phyloP scores from a whole-genome alignment of 2,329 filamentous ascomycete species.

The Capronia americana region DNA sequence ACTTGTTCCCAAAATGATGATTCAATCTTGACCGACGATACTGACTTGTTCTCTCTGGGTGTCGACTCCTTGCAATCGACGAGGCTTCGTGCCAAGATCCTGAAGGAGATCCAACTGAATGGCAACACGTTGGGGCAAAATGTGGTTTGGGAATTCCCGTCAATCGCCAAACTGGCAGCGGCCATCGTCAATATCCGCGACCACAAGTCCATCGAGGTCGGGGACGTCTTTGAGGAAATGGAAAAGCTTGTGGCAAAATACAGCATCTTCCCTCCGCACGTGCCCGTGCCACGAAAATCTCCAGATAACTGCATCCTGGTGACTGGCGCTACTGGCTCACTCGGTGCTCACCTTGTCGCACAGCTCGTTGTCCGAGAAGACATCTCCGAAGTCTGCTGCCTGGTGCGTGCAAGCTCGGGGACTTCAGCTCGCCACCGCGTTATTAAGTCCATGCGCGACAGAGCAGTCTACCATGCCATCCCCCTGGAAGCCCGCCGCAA shows the following conservation, averaged over 20 bases:
- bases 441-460: constrained; percentile 49
- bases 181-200: constrained; percentile 36
- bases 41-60: constrained; percentile 65
- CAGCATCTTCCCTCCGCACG: constrained; percentile 43
- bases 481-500: constrained; percentile 42
- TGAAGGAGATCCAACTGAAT: constrained; percentile 58
- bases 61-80: constrained; percentile 67
- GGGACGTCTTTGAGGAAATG: constrained; percentile 54
- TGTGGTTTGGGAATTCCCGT: constrained; percentile 65
- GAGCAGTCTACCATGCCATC: constrained; percentile 31
- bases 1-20: constrained; percentile 33
- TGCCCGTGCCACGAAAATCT: constrained; percentile 35
- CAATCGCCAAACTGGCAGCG: constrained; percentile 53
- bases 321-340: constrained; percentile 70
- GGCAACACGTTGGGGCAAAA: constrained; percentile 60
- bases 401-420: constrained; percentile 59
- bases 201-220: constrained; percentile 34
- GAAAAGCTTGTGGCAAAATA: constrained; percentile 52
- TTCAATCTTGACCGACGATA: constrained; percentile 46
- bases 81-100: constrained; percentile 60
- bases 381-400: constrained; percentile 60
- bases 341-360: constrained; percentile 65
- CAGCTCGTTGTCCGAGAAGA: constrained; percentile 47
- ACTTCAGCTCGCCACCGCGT: constrained; percentile 55
- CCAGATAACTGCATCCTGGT: constrained; percentile 47